Evolutionary conservation across 2,329 filamentous ascomycete species (phyloP).

Genomic region (Tolypocladium tropicale): DNA sequence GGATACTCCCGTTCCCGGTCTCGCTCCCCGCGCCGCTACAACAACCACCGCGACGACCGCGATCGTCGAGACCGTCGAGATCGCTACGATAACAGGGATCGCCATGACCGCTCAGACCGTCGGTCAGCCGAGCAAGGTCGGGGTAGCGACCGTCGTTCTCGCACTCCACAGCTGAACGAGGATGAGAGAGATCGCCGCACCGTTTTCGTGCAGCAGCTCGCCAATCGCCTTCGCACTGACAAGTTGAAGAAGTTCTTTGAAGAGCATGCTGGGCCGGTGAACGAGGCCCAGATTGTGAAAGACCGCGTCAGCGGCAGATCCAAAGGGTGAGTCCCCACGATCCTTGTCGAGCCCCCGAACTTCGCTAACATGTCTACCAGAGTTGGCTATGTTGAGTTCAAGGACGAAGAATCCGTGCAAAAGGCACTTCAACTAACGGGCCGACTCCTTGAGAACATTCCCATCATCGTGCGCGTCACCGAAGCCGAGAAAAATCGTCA

Average conservation of each 20-base stretch:
- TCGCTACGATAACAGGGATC: conserved; percentile 32
- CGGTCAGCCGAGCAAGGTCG: conserved; percentile 42
- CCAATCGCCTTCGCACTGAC: conserved; percentile 81
- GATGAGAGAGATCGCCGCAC: conserved; percentile 95
- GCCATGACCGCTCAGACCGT: conserved; percentile 42
- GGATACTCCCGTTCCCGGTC: conserved; percentile 59
- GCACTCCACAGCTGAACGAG: conserved; percentile 71
- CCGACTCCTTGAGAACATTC: conserved; percentile 96
- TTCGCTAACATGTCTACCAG: conserved; percentile 40
- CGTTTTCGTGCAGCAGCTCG: conserved; percentile 96
- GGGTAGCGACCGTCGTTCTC: conserved; percentile 32
- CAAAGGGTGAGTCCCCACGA: conserved; percentile 63
- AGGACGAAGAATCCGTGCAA: conserved; percentile 85
- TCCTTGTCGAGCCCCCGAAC: neutral
- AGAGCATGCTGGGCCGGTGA: conserved; percentile 86
- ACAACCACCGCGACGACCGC: conserved; percentile 46
- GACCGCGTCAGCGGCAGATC: conserved; percentile 93
- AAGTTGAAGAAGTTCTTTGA: conserved; percentile 94
- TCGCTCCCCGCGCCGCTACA: conserved; percentile 55
- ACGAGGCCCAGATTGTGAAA: conserved; percentile 97
- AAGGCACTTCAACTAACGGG: conserved; percentile 96
- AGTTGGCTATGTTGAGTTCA: conserved; percentile 99
- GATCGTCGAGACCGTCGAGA: conserved; percentile 40
- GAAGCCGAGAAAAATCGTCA: conserved; percentile 99
- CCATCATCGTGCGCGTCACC: conserved; percentile 95